Percentiles rank a stretch among this genome's conserved stretches.
Evolutionary conservation across 140 eudicot genomes (phyloP).

Genomic region (Cichorium intybus): DNA sequence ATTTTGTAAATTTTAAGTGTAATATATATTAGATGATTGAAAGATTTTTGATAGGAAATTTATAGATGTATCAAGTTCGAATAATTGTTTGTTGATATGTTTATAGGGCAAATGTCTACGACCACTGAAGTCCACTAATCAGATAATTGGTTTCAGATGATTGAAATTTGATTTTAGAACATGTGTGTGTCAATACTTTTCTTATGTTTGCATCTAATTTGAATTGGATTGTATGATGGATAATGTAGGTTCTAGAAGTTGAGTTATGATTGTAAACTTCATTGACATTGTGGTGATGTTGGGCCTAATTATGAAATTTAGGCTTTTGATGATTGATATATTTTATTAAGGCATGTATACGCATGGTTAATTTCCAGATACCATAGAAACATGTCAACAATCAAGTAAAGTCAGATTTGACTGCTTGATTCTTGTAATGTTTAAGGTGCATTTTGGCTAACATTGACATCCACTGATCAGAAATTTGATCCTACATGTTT

Average conservation of each 20-base stretch:
- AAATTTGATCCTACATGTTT: too few species aligned
- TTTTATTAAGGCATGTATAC: too few species aligned
- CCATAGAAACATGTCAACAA: too few species aligned
- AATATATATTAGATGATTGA: background rate
- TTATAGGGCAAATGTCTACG: background rate
- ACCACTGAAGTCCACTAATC: background rate
- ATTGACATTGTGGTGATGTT: background rate
- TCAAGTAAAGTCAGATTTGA: too few species aligned
- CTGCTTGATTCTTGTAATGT: too few species aligned
- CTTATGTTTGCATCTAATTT: background rate
- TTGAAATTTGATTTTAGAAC: background rate
- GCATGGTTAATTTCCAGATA: too few species aligned
- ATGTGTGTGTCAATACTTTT: background rate
- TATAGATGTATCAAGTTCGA: background rate
- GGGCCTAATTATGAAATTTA: background rate
- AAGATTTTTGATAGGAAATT: background rate
- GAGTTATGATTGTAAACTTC: background rate
- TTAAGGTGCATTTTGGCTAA: too few species aligned
- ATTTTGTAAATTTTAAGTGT: background rate
- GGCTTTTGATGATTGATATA: background rate
- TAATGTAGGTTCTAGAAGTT: background rate
- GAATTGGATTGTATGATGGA: slow-evolving; percentile 8
- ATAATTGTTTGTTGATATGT: slow-evolving; percentile 1
- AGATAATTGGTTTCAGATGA: background rate
- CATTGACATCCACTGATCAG: too few species aligned